Evolutionary conservation across 371 early-diverging fungal genomes (phyloP).

Genomic region (Haplosporangium sp.): DNA sequence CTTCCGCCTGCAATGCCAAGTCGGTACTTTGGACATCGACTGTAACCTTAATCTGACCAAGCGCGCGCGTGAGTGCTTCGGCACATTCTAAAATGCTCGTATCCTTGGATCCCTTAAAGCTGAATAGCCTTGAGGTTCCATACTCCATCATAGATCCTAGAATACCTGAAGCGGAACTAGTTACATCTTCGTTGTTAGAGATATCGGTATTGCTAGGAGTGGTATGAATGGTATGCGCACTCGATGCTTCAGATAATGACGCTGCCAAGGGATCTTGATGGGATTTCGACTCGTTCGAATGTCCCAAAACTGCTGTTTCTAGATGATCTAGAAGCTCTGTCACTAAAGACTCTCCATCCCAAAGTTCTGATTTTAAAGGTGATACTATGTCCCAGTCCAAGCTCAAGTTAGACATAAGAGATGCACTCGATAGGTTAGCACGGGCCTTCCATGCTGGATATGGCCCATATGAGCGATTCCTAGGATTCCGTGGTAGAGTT

Average conservation of each 20-base stretch:
- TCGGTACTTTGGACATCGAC: background rate
- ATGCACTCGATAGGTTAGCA: conserved; percentile 23
- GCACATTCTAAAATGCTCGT: conserved; percentile 38
- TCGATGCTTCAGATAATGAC: background rate
- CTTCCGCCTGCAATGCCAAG: background rate
- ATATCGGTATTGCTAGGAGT: conserved; percentile 2
- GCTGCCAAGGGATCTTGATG: background rate
- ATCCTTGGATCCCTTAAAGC: conserved; percentile 38
- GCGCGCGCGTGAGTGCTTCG: conserved; percentile 41
- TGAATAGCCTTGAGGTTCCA: conserved; percentile 32
- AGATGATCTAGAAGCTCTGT: conserved; percentile 28
- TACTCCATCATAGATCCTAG: conserved; percentile 42
- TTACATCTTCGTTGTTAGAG: background rate
- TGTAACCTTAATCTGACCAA: conserved; percentile 38
- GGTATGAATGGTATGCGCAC: conserved; percentile 1
- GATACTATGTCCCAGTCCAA: conserved; percentile 50
- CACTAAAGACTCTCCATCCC: conserved; percentile 48
- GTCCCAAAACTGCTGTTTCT: conserved; percentile 42
- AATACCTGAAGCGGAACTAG: conserved; percentile 20
- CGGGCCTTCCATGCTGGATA: conserved; percentile 4
- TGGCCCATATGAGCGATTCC: conserved; percentile 11
- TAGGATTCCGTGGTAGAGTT: background rate
- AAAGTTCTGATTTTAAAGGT: conserved; percentile 21
- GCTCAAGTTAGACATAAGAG: conserved; percentile 28
- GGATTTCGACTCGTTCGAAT: conserved; percentile 18